Percentiles rank a stretch among this genome's conserved stretches.
These are phyloP conservation scores for Yarrowia divulgata DNA, from an alignment of 805 yeast species.

Conservation along the genomic window DNA sequence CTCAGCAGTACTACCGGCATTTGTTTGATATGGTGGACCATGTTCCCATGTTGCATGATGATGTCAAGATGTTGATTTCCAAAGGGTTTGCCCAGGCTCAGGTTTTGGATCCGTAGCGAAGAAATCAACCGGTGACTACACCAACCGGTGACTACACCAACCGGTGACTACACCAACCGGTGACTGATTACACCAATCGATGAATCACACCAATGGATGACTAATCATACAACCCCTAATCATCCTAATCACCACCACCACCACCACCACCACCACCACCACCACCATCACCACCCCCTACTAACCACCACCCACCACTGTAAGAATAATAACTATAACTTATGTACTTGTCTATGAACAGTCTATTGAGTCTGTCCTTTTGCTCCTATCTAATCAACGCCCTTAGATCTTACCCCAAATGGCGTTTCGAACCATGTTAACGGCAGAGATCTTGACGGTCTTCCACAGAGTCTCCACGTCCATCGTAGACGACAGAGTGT, in stretches of 20 bases:
- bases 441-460: slow-evolving; percentile 78
- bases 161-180: too few relatives aligned
- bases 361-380: neutral
- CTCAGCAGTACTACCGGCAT: slow-evolving; percentile 17
- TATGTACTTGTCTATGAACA: neutral
- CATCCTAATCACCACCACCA: neutral
- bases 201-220: too few relatives aligned
- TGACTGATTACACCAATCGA: too few relatives aligned
- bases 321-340: slow-evolving; percentile 16
- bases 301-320: neutral
- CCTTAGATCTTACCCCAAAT: slow-evolving; percentile 70
- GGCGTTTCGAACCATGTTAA: slow-evolving; percentile 76
- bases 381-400: neutral
- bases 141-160: too few relatives aligned
- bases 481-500: slow-evolving; percentile 77
- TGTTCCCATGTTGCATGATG: neutral
- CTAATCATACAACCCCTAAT: too few relatives aligned
- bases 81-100: slow-evolving; percentile 11
- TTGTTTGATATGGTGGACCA: slow-evolving; percentile 18
- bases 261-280: neutral
- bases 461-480: slow-evolving; percentile 72
- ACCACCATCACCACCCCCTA: neutral
- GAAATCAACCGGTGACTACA: too few relatives aligned
- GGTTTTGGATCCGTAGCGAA: neutral
- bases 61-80: neutral